Base-by-base conservation (phyloP, 176 grass and related monocot genomes). In the Hordeum marinum region DNA sequence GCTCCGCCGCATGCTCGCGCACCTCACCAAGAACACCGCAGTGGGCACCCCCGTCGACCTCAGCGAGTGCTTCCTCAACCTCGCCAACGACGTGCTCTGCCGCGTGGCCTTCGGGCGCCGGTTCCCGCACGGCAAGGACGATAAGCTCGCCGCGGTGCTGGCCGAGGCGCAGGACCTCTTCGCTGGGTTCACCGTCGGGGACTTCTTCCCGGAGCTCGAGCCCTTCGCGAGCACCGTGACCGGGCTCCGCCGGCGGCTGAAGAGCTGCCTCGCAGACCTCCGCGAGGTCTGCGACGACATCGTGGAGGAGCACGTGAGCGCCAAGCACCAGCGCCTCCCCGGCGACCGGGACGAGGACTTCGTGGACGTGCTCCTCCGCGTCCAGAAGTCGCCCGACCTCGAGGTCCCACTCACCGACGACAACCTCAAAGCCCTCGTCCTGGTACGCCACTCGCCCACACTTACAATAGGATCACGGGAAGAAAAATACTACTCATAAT, bases 1-100 rank as follows among this genome's bases (percentile, higher is more conserved):
- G 71, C 71, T 75, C 14, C 71, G 71, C 25, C 71, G 13, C 71
- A 42, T 75, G 0, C 43, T 75, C 14, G 71, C 71, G 14, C 43
- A 31, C 43, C 71, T 75, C 71, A 31, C 71, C 13, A 75, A 75
- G 43, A 75, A 75, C 71, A 31, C 71, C 71, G 0, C 1, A 25
- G 43, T 43, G 1, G 43, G 17, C 0, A 9, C 43, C 0, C 42
- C 42, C 14, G 23, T 75, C 1, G 71, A 75, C 71, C 71, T 75
- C 42, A 75, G 71, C 71, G 25, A 50, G 71, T 75, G 43, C 43
- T 75, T 75, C 43, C 71, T 75, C 71, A 75, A 31, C 43, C 42
- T 75, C 23, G 42, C 71, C 43, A 75, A 75, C 42, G 71, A 75
- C 71, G 71, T 75, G 71, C 71, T 75, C 71, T 75, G 71, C 42